Conservation (phyloP, 768 basidiomycete species). For the Udeniomyces megalosporus region DNA sequence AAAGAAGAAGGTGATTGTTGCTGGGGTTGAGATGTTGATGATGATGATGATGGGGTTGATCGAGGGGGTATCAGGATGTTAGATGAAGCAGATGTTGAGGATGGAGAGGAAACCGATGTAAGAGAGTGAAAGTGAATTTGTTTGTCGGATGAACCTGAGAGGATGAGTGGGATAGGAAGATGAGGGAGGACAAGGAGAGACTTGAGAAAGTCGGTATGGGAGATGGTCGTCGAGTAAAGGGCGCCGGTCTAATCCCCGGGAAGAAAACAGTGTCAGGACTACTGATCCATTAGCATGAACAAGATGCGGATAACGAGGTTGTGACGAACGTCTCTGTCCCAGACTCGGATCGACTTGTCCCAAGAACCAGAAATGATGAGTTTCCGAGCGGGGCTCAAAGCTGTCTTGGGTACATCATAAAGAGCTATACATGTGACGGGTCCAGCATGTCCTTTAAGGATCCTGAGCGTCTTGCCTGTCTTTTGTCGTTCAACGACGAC, state of each 20-base stretch:
- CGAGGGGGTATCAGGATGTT: neutral
- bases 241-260: constrained; percentile 43
- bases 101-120: constrained; percentile 22
- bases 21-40: too few species aligned
- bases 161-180: constrained; percentile 39
- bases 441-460: constrained; percentile 69
- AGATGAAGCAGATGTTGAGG: too few species aligned
- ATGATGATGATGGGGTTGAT: constrained; percentile 39
- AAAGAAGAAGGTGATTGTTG: too few species aligned
- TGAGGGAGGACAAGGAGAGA: constrained; percentile 53
- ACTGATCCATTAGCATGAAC: neutral
- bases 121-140: constrained; percentile 47
- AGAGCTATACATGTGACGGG: constrained; percentile 77
- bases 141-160: constrained; percentile 85
- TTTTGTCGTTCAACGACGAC: constrained; percentile 31
- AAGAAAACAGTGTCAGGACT: neutral
- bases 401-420: constrained; percentile 13
- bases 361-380: constrained; percentile 79
- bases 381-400: neutral
- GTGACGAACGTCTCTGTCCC: constrained; percentile 54
- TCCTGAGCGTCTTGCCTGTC: constrained; percentile 62
- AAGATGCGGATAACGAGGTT: constrained; percentile 2
- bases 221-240: constrained; percentile 52
- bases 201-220: constrained; percentile 86
- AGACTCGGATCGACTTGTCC: constrained; percentile 88